phyloP scores from a whole-genome alignment of 1,284 basidiomycete species.

The Heterobasidion parviporum region DNA sequence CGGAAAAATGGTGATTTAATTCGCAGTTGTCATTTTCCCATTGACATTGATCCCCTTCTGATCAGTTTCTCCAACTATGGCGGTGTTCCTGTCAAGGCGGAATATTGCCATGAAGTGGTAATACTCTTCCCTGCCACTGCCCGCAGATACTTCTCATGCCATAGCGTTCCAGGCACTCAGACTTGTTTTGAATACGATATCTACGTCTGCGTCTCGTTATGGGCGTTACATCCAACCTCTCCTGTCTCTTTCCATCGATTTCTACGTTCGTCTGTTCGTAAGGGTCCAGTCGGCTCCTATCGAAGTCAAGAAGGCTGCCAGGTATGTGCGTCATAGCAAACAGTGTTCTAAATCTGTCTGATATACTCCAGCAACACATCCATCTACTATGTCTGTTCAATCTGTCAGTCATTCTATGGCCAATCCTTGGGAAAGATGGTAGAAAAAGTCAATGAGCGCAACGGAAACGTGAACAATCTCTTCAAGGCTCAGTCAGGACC shows the following conservation, averaged over 20 bases:
- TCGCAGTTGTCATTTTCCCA: too few relatives aligned
- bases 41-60: neutral
- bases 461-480: constrained; percentile 43
- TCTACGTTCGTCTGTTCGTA: constrained; percentile 93
- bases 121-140: constrained; percentile 16
- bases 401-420: constrained; percentile 73
- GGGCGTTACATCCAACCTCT: constrained; percentile 89
- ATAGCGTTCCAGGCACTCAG: constrained; percentile 63
- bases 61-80: constrained; percentile 91
- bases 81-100: constrained; percentile 84
- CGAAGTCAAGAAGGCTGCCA: constrained; percentile 82
- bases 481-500: constrained; percentile 78
- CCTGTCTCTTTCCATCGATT: constrained; percentile 94
- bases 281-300: constrained; percentile 68
- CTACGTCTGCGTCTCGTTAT: constrained; percentile 85
- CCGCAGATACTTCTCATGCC: neutral
- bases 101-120: constrained; percentile 92
- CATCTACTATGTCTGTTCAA: constrained; percentile 73
- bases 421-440: constrained; percentile 72
- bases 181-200: constrained; percentile 80
- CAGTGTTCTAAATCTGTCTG: neutral
- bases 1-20: constrained; percentile 85
- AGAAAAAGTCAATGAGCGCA: constrained; percentile 47
- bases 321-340: constrained; percentile 36
- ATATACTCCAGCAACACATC: constrained; percentile 62